Evolutionary conservation across 192 early-diverging fungal genomes (phyloP), one percentile per base, ranked within the genome.

Genomic region (Kickxella alabastrina): DNA sequence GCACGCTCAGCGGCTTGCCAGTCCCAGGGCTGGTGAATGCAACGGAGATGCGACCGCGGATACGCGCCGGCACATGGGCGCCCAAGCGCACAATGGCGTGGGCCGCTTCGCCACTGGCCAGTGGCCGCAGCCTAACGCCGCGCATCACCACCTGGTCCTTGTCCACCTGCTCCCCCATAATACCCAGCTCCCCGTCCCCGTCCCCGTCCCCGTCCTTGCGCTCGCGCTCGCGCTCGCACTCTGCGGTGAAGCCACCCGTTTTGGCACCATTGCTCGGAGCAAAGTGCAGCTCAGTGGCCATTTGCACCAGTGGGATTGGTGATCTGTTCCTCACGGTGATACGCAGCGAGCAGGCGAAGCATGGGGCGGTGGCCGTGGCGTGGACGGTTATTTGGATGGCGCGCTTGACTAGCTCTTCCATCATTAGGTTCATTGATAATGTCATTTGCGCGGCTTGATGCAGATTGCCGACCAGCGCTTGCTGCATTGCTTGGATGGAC

Each of bases 371-470:
- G 25, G 13, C 19, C 27, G 36, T 9, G 25, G 17, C 10, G 57
- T 24, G 35, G 10, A 75, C 62, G 28, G 52, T 27, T 5, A 60
- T 43, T n/a, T 52, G 59, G n/a, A 75, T 44, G 3, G 72, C 61
- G 10, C 65, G 54, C 35, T 43, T 40, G 14, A 75, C 65, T 10
- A 75, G 51, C 25, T 75, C 72, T 49, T 75, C 72, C 72, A 75
- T 75, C 72, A 75, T 75, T 19, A 39, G 45, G 41, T 75, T 75
- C 72, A 75, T 67, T 25, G 72, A 68, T 36, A 57, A 35, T 13
- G 61, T 75, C 72, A 75, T 59, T 53, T 60, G 65, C 18, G 57
- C 65, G 6, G 65, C 72, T 49, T 68, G 72, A 37, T 64, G 65
- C 64, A 75, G 54, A 54, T 75, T 75, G 38, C 57, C 60, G 4